These are phyloP conservation scores for Moelleriella libera DNA, from an alignment of 2,329 filamentous ascomycete genomes.

Conservation along the genomic window DNA sequence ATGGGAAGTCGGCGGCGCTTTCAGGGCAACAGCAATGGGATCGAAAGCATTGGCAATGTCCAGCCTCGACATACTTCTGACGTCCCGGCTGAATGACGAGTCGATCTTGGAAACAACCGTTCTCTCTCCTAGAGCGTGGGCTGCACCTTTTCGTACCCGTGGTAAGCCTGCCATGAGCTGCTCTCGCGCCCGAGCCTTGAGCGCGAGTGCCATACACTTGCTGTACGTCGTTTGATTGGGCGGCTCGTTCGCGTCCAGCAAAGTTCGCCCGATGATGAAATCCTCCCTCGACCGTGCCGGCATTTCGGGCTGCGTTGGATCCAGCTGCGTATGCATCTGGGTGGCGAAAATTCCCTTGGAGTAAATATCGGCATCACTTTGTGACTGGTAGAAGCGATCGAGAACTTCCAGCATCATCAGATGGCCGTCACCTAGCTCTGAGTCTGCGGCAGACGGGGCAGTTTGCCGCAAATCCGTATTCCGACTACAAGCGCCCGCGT, in stretches of 20 bases:
- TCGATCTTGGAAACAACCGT: conserved; percentile 21
- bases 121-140: conserved; percentile 14
- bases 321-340: conserved; percentile 35
- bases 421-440: neutral
- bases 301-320: conserved; percentile 48
- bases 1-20: conserved; percentile 18
- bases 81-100: conserved; percentile 16
- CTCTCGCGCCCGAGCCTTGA: conserved; percentile 16
- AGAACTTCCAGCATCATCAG: conserved; percentile 31
- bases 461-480: conserved; percentile 24
- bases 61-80: conserved; percentile 24
- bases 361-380: conserved; percentile 54
- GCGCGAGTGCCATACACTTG: conserved; percentile 12
- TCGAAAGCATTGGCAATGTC: conserved; percentile 48
- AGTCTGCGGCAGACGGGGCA: conserved; percentile 9
- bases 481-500: conserved; percentile 42
- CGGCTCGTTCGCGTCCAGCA: conserved; percentile 30
- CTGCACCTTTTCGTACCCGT: neutral
- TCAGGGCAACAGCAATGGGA: conserved; percentile 38
- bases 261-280: conserved; percentile 29
- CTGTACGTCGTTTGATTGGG: conserved; percentile 14
- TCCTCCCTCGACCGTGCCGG: conserved; percentile 32
- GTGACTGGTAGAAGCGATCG: conserved; percentile 37
- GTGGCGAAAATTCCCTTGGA: conserved; percentile 32
- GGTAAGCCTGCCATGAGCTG: neutral